phyloP scores from a whole-genome alignment of 257 asterid species.

The Primulina tabacum region DNA sequence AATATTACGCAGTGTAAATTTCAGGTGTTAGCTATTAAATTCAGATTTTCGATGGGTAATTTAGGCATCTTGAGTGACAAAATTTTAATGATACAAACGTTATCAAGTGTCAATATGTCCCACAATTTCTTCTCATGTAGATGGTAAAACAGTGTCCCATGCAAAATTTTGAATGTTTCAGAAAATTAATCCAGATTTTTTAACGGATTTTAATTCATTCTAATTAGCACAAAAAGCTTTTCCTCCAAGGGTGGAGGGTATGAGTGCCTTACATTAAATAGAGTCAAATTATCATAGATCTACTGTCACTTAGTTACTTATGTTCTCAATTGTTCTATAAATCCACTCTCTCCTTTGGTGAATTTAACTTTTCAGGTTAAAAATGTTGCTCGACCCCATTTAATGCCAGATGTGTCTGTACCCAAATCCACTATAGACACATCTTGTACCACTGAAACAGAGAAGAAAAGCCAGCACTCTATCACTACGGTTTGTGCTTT shows the following conservation, averaged over 20 bases:
- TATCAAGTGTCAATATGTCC: not conserved
- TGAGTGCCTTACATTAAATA: not conserved
- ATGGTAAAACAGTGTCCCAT: not conserved
- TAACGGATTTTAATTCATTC: not conserved
- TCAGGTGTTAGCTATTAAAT: not conserved
- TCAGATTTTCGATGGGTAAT: no score
- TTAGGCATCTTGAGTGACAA: not conserved
- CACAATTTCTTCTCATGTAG: not conserved
- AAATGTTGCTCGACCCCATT: constrained; percentile 15
- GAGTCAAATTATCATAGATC: not conserved
- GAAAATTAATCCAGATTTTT: no score
- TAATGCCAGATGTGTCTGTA: constrained; percentile 16
- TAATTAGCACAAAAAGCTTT: not conserved
- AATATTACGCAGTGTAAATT: no score
- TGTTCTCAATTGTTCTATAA: not conserved
- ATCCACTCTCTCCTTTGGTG: not conserved
- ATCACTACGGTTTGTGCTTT: not conserved
- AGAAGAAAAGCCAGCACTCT: not conserved
- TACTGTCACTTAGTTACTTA: not conserved
- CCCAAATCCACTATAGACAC: constrained; percentile 17
- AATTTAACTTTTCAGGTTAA: constrained; percentile 27
- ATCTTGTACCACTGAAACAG: constrained; percentile 20
- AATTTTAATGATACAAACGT: not conserved
- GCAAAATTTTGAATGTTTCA: not conserved
- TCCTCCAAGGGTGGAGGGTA: not conserved